These are phyloP conservation scores for Caryopteris hybrid DNA, from an alignment of 305 asterid species.

Conservation along the genomic window DNA sequence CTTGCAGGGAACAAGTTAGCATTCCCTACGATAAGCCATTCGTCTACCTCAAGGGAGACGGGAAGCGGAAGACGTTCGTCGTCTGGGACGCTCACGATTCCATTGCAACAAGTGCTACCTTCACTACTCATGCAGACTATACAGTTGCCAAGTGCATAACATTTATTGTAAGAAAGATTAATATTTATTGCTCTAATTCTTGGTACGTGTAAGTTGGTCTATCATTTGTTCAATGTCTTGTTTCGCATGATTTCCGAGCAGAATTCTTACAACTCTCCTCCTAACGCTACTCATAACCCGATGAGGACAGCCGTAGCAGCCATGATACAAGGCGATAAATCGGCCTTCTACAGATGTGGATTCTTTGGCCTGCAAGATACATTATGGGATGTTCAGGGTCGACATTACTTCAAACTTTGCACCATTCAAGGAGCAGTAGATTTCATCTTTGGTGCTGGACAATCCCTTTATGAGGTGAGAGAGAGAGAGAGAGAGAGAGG, in stretches of 20 bases:
- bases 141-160: conserved; percentile 44
- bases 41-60: conserved; percentile 63
- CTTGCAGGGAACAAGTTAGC: conserved; percentile 54
- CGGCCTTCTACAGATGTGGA: conserved; percentile 37
- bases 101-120: conserved; percentile 52
- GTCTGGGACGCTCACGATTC: conserved; percentile 41
- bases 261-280: conserved; percentile 61
- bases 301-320: conserved; percentile 51
- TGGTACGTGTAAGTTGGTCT: not conserved
- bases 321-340: conserved; percentile 46
- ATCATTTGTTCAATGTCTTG: not conserved
- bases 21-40: conserved; percentile 53
- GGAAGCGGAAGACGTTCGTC: conserved; percentile 37
- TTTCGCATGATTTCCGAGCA: not conserved
- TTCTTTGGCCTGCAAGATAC: conserved; percentile 65
- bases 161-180: conserved; percentile 36
- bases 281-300: not conserved
- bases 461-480: conserved; percentile 71
- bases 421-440: conserved; percentile 56
- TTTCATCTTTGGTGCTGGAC: conserved; percentile 67
- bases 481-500: not conserved
- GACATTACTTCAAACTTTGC: conserved; percentile 60
- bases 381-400: conserved; percentile 56
- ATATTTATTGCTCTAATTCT: not conserved
- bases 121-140: conserved; percentile 56